Base-by-base conservation (phyloP, 1,284 basidiomycete genomes). In the Papiliotrema flavescens region DNA sequence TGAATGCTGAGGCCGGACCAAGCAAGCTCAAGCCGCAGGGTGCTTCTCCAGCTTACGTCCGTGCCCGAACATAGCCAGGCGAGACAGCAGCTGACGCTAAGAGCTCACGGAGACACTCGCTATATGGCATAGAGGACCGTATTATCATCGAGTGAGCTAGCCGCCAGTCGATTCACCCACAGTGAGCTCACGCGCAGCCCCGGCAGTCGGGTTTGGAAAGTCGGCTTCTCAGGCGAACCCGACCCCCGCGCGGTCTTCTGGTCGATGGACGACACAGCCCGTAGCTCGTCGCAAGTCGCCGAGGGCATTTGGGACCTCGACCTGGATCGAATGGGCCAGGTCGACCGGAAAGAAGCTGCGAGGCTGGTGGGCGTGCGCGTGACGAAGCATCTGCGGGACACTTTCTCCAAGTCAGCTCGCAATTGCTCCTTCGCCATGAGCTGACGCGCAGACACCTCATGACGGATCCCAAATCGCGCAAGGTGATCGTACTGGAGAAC, bases 381-480 rank as follows among this genome's bases (percentile, higher is more conserved):
- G 41, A 85, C 89, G 71, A 78, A 77, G 48, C 82, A 83, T 54
- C 70, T 95, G 56, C 79, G 90, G 63, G 81, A 84, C 24, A 86
- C 91, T 3, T 96, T 91, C 73, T 87, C 89, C 67, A 83, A 89
- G 92, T 94, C 75, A 76, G 89, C 80, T 4, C 42, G 20, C 1
- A 8, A 19, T 17, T 3, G 23, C 17, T 51, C 46, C 46, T 20
- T 40, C 47, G 46, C 62, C 23, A 41, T 43, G 20, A 47, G 45
- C 55, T 56, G 34, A 55, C 50, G 9, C 19, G 2, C 67, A 94
- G 92, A 66, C 88, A 90, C 54, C 81, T 98, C 44, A 81, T 97
- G 73, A 88, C 89, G 58, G 96, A 98, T 70, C 88, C 94, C 0
- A 95, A 92, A 73, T 86, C 90, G 35, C 84, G 95, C 47, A 96